Evolutionary conservation across 2,329 filamentous ascomycete genomes (phyloP), one percentile per base, ranked within the genome.

Genomic region (Alternaria atra): DNA sequence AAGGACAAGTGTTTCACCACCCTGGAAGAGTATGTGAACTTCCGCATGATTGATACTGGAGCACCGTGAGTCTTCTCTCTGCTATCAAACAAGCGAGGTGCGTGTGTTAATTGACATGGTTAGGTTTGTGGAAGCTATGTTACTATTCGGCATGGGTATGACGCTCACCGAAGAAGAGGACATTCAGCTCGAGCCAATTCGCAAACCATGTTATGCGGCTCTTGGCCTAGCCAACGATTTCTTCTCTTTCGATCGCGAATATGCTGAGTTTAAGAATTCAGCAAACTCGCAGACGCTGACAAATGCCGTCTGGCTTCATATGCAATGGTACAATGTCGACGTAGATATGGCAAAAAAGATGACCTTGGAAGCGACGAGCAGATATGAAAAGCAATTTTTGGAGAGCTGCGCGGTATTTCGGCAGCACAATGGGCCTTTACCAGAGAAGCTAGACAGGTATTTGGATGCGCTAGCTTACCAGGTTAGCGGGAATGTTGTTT

Each of bases 91-190:
- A 15, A 35, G 13, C 13, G 20, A 23, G 10, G 9, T 3, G 10
- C 10, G 5, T 13, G 23, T 20, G 9, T 17, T 8, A 5, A 32
- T 32, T 23, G 7, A 17, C 4, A 6, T 43, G 2, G 6, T 25
- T 5, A 50, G 53, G 4, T 32, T 30, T 1, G 4, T 29, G 7
- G 55, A 57, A 37, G 39, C 55, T 0, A 13, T 46, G 23, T 15
- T 37, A 30, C 55, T 57, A 15, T 52, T 57, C n/a, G 47, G 47
- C 12, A 58, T 58, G 55, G 55, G 55, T 5, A 6, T 58, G 25
- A 44, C 47, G 23, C 32, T 52, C 3, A 58, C n/a, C 6, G 30
- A 37, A 20, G 47, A 58, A 46, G 55, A 58, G 13, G 40, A 58
- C n/a, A 25, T 12, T 12, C 8, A 25, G 12, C 48, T 58, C 30